Conservation (phyloP, 208 protist species). For the Trypanosoma avium region DNA sequence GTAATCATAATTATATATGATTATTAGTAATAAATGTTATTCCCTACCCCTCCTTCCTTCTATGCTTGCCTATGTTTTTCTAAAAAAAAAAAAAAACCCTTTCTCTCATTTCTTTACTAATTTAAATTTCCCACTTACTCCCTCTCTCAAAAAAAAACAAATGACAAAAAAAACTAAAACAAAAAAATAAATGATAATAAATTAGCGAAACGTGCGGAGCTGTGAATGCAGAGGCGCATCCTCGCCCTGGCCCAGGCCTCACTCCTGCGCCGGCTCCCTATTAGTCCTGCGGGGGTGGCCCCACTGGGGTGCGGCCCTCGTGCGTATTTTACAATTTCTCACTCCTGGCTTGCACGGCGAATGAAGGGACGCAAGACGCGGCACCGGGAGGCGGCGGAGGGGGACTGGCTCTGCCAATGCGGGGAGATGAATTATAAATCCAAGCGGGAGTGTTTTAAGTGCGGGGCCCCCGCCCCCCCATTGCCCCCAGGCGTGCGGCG, state of each 20-base stretch:
- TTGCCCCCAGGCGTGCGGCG: constrained; percentile 84
- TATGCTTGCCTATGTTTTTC: too few species aligned
- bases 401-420: constrained; percentile 90
- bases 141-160: too few species aligned
- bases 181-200: too few species aligned
- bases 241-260: too few species aligned
- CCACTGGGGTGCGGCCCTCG: background rate
- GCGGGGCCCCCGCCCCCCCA: constrained; percentile 80
- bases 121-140: background rate
- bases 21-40: too few species aligned
- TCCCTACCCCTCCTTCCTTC: too few species aligned
- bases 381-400: constrained; percentile 68
- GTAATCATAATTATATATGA: too few species aligned
- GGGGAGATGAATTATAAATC: constrained; percentile 84
- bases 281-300: background rate
- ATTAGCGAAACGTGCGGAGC: too few species aligned
- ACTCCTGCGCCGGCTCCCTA: too few species aligned
- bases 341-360: constrained; percentile 37
- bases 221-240: too few species aligned
- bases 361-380: constrained; percentile 44
- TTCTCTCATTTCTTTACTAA: background rate
- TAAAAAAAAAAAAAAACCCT: too few species aligned
- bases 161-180: too few species aligned
- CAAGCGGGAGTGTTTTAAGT: constrained; percentile 92
- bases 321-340: constrained; percentile 4